A percentile compares a stretch with the other conserved stretches of the same genome.
Evolutionary conservation across 2,329 filamentous ascomycete genomes (phyloP).

Genomic region (Apiospora kogelbergensis): DNA sequence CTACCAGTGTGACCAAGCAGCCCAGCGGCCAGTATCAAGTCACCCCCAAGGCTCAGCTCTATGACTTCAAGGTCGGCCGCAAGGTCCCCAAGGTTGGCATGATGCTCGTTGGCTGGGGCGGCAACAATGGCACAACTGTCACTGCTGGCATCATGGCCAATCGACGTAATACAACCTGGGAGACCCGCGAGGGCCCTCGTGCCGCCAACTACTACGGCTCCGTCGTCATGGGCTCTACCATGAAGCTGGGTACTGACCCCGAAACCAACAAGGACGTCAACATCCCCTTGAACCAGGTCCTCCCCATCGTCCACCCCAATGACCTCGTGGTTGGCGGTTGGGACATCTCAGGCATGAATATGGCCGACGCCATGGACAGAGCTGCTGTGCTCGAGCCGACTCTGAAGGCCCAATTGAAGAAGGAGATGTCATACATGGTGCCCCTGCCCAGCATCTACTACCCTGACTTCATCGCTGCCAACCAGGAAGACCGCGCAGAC

Average conservation of each 20-base stretch:
- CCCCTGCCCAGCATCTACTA: conserved; percentile 97
- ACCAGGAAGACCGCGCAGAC: conserved; percentile 95
- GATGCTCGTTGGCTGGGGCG: conserved; percentile 97
- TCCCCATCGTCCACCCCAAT: conserved; percentile 97
- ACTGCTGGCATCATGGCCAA: conserved; percentile 98
- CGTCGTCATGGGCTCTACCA: conserved; percentile 92
- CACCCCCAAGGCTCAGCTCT: conserved; percentile 82
- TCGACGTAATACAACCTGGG: conserved; percentile 81
- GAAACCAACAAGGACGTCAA: conserved; percentile 88
- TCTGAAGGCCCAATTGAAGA: conserved; percentile 83
- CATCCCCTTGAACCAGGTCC: conserved; percentile 89
- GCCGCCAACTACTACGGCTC: conserved; percentile 98
- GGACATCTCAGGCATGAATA: conserved; percentile 92
- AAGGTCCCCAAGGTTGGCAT: conserved; percentile 90
- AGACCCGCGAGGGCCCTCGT: conserved; percentile 85
- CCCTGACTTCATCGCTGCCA: conserved; percentile 97
- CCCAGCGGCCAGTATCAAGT: conserved; percentile 76
- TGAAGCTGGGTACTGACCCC: conserved; percentile 90
- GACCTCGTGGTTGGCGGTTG: conserved; percentile 90
- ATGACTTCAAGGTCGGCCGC: conserved; percentile 97
- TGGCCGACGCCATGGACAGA: conserved; percentile 92
- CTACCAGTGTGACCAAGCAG: conserved; percentile 75
- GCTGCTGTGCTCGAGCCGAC: conserved; percentile 94
- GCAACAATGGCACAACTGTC: conserved; percentile 97
- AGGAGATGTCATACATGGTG: conserved; percentile 88